Evolutionary conservation across 306 rosid species (phyloP).

Genomic region (Acacia acuminata): DNA sequence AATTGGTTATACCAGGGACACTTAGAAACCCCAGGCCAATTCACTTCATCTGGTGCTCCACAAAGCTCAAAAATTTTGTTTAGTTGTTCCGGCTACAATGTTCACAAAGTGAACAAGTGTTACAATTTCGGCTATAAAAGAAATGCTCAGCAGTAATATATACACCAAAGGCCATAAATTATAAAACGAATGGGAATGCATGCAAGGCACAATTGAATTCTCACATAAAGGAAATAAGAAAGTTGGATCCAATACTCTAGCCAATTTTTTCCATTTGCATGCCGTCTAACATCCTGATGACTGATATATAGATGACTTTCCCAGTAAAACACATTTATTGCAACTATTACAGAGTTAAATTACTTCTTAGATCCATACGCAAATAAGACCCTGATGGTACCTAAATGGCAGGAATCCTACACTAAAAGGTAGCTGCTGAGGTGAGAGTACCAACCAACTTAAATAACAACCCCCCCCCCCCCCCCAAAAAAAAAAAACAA

Average conservation of each 20-base stretch:
- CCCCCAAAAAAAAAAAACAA: no score
- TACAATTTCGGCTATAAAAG: slow-evolving; percentile 8
- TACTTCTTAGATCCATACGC: neutral
- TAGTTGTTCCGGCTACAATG: slow-evolving; percentile 67
- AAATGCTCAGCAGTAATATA: neutral
- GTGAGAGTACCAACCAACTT: no score
- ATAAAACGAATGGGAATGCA: neutral
- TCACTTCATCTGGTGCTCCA: slow-evolving; percentile 73
- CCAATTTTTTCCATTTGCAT: neutral
- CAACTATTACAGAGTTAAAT: neutral
- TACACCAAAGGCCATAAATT: neutral
- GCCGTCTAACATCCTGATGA: neutral
- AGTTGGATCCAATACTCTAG: neutral
- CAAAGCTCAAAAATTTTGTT: slow-evolving; percentile 76
- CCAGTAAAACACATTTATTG: neutral
- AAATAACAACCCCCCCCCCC: no score
- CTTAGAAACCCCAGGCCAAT: slow-evolving; percentile 76
- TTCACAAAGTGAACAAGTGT: slow-evolving; percentile 9
- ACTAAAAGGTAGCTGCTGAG: no score
- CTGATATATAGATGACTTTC: neutral
- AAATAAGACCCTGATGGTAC: neutral
- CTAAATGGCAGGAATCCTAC: no score
- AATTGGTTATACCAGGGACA: slow-evolving; percentile 62
- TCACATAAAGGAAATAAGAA: slow-evolving; percentile 1
- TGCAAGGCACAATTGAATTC: neutral